Evolutionary conservation across 2,329 filamentous ascomycete genomes (phyloP).

Genomic region (Niveomyces coronatus): DNA sequence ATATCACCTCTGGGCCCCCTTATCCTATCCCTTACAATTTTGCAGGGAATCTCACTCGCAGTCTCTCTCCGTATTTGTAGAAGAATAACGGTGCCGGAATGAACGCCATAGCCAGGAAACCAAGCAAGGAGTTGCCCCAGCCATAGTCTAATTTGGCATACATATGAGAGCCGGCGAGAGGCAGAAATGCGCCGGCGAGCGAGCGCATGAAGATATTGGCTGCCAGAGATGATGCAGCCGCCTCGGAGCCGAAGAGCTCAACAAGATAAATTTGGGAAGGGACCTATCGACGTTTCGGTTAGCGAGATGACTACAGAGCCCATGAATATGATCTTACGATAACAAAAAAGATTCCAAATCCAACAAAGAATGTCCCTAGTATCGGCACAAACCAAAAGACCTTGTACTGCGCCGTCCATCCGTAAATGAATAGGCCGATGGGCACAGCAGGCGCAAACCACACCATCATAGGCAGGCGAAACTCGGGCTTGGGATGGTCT

Average conservation of each 20-base stretch:
- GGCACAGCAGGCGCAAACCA: slow-evolving; percentile 43
- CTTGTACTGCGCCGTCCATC: slow-evolving; percentile 42
- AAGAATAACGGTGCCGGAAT: slow-evolving; percentile 17
- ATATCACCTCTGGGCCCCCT: no score
- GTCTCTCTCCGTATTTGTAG: slow-evolving; percentile 11
- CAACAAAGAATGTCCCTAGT: slow-evolving; percentile 42
- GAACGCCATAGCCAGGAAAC: slow-evolving; percentile 27
- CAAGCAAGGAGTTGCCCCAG: slow-evolving; percentile 30
- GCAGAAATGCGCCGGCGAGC: slow-evolving; percentile 48
- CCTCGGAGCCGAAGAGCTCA: slow-evolving; percentile 10
- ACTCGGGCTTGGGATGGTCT: not conserved
- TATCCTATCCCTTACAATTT: no score
- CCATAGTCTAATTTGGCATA: slow-evolving; percentile 27
- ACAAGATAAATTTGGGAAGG: slow-evolving; percentile 17
- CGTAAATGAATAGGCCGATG: slow-evolving; percentile 45
- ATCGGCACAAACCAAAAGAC: slow-evolving; percentile 50
- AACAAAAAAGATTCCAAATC: slow-evolving; percentile 30
- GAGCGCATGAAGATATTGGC: slow-evolving; percentile 26
- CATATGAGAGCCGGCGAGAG: slow-evolving; percentile 37
- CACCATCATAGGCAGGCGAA: slow-evolving; percentile 19
- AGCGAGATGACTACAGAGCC: not conserved
- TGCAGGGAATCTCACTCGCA: no score
- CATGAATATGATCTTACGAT: slow-evolving; percentile 14
- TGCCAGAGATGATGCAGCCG: slow-evolving; percentile 8
- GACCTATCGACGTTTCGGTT: not conserved